phyloP scores from a whole-genome alignment of 176 grass and related monocot genomes.

The Oryza meyeriana region DNA sequence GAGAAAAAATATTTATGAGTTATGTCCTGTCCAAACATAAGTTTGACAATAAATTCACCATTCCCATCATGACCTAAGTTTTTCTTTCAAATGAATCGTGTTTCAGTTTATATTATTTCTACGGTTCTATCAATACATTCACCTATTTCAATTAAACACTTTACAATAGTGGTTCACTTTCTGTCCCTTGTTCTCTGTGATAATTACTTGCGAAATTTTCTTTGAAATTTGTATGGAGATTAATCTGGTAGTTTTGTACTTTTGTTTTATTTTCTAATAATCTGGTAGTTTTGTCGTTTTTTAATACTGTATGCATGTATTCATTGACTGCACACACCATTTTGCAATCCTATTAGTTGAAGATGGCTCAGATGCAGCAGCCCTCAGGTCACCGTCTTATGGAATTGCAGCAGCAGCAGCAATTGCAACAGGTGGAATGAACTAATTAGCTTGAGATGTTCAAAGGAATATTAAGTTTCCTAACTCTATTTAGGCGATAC shows the following conservation, averaged over 20 bases:
- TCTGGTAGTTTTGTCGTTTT: neutral
- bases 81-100: neutral
- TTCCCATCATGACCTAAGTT: neutral
- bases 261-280: neutral
- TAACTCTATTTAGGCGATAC: slow-evolving; percentile 1
- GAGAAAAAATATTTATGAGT: neutral
- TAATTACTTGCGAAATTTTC: neutral
- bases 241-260: neutral
- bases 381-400: slow-evolving; percentile 63
- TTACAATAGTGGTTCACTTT: neutral
- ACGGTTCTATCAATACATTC: neutral
- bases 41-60: neutral
- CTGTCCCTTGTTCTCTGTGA: neutral
- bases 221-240: neutral
- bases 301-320: neutral
- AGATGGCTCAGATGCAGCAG: slow-evolving; percentile 80
- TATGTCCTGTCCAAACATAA: slow-evolving; percentile 19
- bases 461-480: slow-evolving; percentile 9
- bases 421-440: slow-evolving; percentile 62
- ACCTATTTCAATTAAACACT: neutral
- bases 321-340: slow-evolving; percentile 14
- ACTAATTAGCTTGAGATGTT: neutral
- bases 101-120: slow-evolving; percentile 14
- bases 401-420: slow-evolving; percentile 71
- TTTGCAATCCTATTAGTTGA: slow-evolving; percentile 61